phyloP scores from a whole-genome alignment of 192 early-diverging fungal species.

The Helicostylum pulchrum region DNA sequence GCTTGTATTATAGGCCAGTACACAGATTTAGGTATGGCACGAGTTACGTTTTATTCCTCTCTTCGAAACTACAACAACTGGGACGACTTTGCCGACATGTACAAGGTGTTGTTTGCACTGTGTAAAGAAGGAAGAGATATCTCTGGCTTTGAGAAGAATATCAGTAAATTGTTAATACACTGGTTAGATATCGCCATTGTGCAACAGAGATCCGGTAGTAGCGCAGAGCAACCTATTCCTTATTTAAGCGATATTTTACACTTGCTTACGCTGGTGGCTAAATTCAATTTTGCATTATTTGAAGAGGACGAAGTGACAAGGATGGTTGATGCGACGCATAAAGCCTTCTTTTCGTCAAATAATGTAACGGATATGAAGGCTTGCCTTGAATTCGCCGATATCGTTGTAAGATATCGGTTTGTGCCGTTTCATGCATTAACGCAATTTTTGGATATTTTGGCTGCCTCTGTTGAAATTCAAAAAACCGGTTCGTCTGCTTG shows the following conservation, averaged over 20 bases:
- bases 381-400: constrained; percentile 50
- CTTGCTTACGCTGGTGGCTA: constrained; percentile 45
- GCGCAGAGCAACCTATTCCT: constrained; percentile 24
- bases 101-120: constrained; percentile 44
- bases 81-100: constrained; percentile 53
- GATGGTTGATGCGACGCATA: constrained; percentile 44
- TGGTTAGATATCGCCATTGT: constrained; percentile 48
- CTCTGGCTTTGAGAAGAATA: constrained; percentile 57
- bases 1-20: constrained; percentile 57
- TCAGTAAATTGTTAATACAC: constrained; percentile 43
- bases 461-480: constrained; percentile 30
- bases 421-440: constrained; percentile 45
- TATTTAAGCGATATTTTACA: constrained; percentile 49
- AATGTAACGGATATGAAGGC: constrained; percentile 41
- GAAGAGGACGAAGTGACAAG: constrained; percentile 50
- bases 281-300: constrained; percentile 57
- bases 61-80: constrained; percentile 45
- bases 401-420: constrained; percentile 54
- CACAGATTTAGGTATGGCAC: constrained; percentile 51
- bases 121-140: constrained; percentile 57
- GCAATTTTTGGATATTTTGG: constrained; percentile 51
- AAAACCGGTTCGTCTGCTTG: constrained; percentile 30
- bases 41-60: constrained; percentile 52
- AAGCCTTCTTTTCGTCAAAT: constrained; percentile 39
- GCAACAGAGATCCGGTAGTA: neutral